phyloP scores from a whole-genome alignment of 306 rosid species.

The Casuarina equisetifolia region DNA sequence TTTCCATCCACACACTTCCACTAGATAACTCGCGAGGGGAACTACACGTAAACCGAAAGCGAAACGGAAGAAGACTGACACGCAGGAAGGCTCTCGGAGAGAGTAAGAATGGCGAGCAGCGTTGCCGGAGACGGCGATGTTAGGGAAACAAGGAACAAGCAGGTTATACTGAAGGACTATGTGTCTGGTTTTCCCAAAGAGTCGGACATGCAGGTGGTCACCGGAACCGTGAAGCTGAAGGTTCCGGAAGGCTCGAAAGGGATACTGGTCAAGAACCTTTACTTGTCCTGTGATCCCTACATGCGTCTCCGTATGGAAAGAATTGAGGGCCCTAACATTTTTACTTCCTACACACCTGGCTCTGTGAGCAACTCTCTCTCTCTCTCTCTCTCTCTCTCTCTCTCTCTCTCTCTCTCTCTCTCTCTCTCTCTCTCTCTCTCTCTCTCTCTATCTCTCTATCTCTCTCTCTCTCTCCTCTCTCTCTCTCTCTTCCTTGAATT shows the following conservation, averaged over 20 bases:
- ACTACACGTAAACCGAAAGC: too few species aligned
- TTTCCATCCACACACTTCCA: neutral
- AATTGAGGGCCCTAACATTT: neutral
- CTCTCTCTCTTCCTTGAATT: too few species aligned
- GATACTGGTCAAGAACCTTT: conserved; percentile 57
- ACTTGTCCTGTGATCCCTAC: conserved; percentile 70
- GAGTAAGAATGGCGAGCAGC: neutral
- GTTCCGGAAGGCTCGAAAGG: conserved; percentile 37
- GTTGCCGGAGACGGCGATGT: neutral
- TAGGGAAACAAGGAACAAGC: conserved; percentile 37
- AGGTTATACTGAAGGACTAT: conserved; percentile 33
- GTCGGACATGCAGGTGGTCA: conserved; percentile 37
- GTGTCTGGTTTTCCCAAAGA: conserved; percentile 42
- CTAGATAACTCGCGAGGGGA: too few species aligned
- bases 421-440: neutral
- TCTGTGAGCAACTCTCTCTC: conserved; percentile 27
- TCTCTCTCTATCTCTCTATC: neutral
- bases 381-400: neutral
- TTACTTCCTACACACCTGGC: conserved; percentile 38
- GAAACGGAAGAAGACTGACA: neutral
- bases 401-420: too few species aligned
- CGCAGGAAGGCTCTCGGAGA: neutral
- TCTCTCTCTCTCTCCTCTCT: too few species aligned
- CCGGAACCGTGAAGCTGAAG: conserved; percentile 29
- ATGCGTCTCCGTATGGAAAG: conserved; percentile 37